phyloP scores from a whole-genome alignment of 805 yeast genomes.

The Groenewaldozyma tartarivorans region DNA sequence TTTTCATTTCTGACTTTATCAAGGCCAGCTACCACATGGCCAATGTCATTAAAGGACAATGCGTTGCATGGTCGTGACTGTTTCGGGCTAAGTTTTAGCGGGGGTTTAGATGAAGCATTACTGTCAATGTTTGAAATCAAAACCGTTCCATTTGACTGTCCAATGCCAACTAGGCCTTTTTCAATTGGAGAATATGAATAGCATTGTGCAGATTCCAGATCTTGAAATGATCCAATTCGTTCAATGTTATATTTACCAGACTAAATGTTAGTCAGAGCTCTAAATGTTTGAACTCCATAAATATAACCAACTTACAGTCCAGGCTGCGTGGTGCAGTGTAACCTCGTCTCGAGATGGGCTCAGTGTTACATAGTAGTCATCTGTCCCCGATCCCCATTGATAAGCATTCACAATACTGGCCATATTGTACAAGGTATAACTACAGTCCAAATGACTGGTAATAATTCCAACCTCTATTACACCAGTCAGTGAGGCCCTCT shows the following conservation, averaged over 20 bases:
- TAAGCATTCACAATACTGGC: conserved; percentile 51
- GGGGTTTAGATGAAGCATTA: not conserved
- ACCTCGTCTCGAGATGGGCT: conserved; percentile 79
- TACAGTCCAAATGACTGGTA: no score
- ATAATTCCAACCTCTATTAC: no score
- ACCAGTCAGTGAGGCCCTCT: no score
- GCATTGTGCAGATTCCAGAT: conserved; percentile 62
- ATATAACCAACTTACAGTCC: conserved; percentile 7
- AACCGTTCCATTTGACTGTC: conserved; percentile 62
- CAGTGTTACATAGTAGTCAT: conserved; percentile 49
- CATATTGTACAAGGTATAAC: no score
- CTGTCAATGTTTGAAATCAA: conserved; percentile 40
- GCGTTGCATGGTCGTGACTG: conserved; percentile 70
- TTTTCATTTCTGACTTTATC: conserved; percentile 72
- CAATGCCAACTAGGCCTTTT: conserved; percentile 45
- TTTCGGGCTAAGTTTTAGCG: conserved; percentile 42
- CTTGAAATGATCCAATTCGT: conserved; percentile 30
- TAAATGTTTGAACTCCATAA: conserved; percentile 30
- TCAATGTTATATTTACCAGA: conserved; percentile 19
- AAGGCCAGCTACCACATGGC: conserved; percentile 65
- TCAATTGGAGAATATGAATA: conserved; percentile 47
- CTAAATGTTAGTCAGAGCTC: conserved; percentile 16
- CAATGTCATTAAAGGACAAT: conserved; percentile 54
- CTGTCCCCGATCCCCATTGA: conserved; percentile 46
- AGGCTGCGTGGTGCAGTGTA: conserved; percentile 34